Base-by-base conservation (phyloP, 495 filamentous ascomycete species). In the Hyaloscypha variabilis region DNA sequence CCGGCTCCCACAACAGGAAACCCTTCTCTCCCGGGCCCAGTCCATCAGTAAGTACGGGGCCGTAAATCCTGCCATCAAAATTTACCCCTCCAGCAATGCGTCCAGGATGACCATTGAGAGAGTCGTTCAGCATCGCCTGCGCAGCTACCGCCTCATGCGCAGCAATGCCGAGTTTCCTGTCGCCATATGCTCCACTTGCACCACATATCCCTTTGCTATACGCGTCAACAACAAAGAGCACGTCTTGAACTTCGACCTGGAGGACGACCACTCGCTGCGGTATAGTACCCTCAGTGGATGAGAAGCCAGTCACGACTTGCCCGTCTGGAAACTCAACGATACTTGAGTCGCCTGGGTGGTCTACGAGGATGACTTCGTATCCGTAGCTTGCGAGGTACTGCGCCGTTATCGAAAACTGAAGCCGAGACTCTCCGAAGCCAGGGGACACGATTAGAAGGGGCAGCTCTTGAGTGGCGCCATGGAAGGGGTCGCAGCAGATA, bases 311-410 rank as follows among this genome's bases (percentile, higher is more conserved):
- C 6, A 61, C 58, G 58, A 61, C 51, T 24, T 61, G 8, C 26
- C 39, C 39, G 19, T 46, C 39, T 46, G 39, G 39, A 46, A 46
- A 46, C 19, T 46, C 39, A 19, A 46, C 39, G 42, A 61, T 50
- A 61, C 51, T 61, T 46, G 58, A 14, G 8, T 61, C 58, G 42
- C 58, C 34, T 6, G 58, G 58, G 8, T 61, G 58, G 8, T 61
- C 58, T 36, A 61, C 25, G 25, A 50, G 29, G 25, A 61, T 50
- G 8, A 61, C 58, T 50, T 61, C 25, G 51, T 61, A 61, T 6
- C 58, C 58, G 34, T 61, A 61, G 58, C 58, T 54, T 61, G 42
- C 8, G 58, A 61, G 30, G n/a, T 62, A 62, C 36, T 62, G 59
- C 28, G 59, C 59, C 13, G 25, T 25, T 25, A 50, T 39, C 28